These are phyloP conservation scores for Evansstolkia leycettana DNA, from an alignment of 495 filamentous ascomycete species.

Conservation along the genomic window DNA sequence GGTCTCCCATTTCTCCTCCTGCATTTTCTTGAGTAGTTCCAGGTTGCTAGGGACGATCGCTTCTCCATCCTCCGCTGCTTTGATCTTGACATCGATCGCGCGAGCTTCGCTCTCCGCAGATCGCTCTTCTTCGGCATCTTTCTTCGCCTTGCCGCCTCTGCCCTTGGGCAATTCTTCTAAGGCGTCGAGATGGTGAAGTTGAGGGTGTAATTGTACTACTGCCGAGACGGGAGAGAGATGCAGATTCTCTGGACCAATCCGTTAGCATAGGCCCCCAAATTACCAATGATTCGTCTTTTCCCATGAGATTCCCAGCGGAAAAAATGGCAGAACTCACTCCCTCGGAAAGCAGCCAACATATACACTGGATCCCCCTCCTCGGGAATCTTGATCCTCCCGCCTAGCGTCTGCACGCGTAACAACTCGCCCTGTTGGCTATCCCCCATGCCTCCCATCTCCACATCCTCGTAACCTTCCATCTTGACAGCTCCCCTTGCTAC, in stretches of 20 bases:
- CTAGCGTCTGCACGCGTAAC: constrained; percentile 40
- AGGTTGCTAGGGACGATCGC: constrained; percentile 35
- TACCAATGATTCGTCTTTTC: too few relatives aligned
- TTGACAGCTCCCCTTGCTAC: constrained; percentile 22
- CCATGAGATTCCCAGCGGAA: not conserved
- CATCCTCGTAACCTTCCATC: constrained; percentile 21
- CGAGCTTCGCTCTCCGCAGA: constrained; percentile 40
- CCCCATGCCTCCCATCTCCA: constrained; percentile 23
- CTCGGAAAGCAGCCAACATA: constrained; percentile 59
- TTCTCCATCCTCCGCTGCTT: constrained; percentile 46
- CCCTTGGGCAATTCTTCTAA: constrained; percentile 36
- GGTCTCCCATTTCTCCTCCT: constrained; percentile 56
- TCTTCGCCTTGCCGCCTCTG: constrained; percentile 17
- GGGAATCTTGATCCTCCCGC: constrained; percentile 49
- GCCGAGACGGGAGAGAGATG: constrained; percentile 57
- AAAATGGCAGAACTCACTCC: constrained; percentile 30
- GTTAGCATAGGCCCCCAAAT: constrained; percentile 2
- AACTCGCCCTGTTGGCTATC: constrained; percentile 23
- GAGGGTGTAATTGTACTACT: constrained; percentile 61
- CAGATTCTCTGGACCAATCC: constrained; percentile 38
- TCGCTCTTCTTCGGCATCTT: constrained; percentile 34
- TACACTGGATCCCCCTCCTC: constrained; percentile 51
- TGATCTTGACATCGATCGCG: constrained; percentile 56
- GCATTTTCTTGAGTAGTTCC: constrained; percentile 43
- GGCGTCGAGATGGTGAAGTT: constrained; percentile 67